These are phyloP conservation scores for Metschnikowia amazonensis DNA, from an alignment of 805 yeast genomes.

Conservation along the genomic window DNA sequence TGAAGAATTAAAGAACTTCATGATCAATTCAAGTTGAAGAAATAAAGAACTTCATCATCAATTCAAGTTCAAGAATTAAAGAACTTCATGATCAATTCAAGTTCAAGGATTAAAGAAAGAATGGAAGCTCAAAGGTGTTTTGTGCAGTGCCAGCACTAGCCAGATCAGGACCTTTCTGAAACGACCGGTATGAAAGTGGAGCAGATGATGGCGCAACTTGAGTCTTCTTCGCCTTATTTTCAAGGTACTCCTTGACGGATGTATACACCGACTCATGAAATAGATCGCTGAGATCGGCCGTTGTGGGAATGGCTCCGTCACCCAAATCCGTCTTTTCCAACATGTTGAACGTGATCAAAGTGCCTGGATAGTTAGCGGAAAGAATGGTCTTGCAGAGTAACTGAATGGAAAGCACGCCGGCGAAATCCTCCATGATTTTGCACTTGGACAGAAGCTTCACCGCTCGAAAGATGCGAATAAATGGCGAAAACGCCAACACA, in stretches of 20 bases:
- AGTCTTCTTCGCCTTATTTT: background rate
- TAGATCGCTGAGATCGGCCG: constrained; percentile 18
- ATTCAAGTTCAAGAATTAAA: no score
- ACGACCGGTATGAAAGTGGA: constrained; percentile 14
- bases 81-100: no score
- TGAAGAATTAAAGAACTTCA: no score
- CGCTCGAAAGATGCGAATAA: constrained; percentile 31
- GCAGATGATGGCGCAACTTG: background rate
- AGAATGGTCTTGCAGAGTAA: constrained; percentile 33
- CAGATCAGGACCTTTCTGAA: background rate
- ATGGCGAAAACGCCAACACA: constrained; percentile 31
- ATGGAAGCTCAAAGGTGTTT: constrained; percentile 39
- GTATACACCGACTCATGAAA: constrained; percentile 29
- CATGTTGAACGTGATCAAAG: constrained; percentile 39
- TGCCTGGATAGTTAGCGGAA: constrained; percentile 31
- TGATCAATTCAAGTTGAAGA: no score
- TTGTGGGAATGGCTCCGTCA: constrained; percentile 12
- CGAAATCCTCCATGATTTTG: constrained; percentile 34
- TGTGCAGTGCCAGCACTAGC: background rate
- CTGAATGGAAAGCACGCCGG: constrained; percentile 37
- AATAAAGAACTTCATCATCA: no score
- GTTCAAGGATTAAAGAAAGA: constrained; percentile 27
- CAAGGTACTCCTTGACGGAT: constrained; percentile 15
- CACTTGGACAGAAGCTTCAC: constrained; percentile 39
- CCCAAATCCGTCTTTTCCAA: constrained; percentile 24